Base-by-base conservation (phyloP, 129 eudicot genomes). In the Artemisia annua region DNA sequence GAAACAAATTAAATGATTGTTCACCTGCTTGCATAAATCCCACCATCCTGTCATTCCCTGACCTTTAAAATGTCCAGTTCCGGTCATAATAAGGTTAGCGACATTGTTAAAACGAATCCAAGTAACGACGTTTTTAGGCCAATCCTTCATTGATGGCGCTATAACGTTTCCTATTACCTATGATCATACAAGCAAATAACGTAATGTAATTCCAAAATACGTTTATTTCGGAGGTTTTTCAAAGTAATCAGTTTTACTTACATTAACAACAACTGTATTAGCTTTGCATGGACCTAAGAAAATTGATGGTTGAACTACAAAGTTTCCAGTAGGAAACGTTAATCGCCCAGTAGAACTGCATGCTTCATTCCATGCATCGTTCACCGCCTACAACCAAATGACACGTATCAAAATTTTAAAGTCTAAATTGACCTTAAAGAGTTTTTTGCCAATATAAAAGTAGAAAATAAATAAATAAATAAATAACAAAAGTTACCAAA, bases 81-180 rank as follows among this genome's bases (percentile, higher is more conserved):
- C 87, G 3, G 30, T 54, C 10, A 79, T 7, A 35, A 46, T 15
- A 28, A 83, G 85, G 3, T 83, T 80, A 2, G 68, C 48, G 11
- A 84, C 61, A 11, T 48, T 16, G 20, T 32, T 5, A 48, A 84
- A 80, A 16, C 14, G 44, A 30, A 84, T 58, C 88, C 85, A 84
- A 11, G 70, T 49, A 48, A 14, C 16, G 18, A 8, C 49, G 0
- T 60, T 64, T 13, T 10, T 54, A 11, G 60, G 13, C 77, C 88
- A 82, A 24, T 49, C 17, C 17, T 13, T 68, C 59, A 15, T 68
- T 11, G 70, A 70, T 49, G 70, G 75, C 16, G 87, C 85, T 30
- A 3, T 53, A 59, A 84, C 35, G 20, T 24, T 61, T 30, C 88
- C 88, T 3, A 53, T 48, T 15, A 83, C 67, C 87, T 82, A 55